phyloP scores from a whole-genome alignment of 768 basidiomycete genomes.

The Tylopilus subfusipes region DNA sequence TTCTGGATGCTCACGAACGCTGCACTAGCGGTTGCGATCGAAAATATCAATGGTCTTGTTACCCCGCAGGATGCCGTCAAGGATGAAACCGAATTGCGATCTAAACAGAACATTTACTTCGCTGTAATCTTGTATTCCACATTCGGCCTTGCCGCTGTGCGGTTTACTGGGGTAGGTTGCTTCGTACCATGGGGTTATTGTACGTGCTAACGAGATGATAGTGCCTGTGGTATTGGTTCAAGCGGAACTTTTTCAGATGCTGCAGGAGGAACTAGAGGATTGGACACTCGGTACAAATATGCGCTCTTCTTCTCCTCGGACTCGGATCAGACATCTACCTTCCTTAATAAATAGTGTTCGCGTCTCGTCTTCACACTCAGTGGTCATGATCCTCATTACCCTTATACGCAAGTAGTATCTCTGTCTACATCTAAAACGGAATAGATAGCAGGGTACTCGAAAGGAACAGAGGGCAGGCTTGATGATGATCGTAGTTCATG shows the following conservation, averaged over 20 bases:
- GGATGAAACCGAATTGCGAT: slow-evolving; percentile 41
- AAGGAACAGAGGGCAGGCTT: slow-evolving; percentile 14
- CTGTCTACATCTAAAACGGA: slow-evolving; percentile 21
- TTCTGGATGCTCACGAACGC: slow-evolving; percentile 80
- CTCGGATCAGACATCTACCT: slow-evolving; percentile 29
- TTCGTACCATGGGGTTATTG: not conserved
- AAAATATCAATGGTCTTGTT: slow-evolving; percentile 66
- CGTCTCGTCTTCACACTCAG: slow-evolving; percentile 14
- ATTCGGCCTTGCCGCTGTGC: slow-evolving; percentile 65
- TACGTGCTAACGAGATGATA: slow-evolving; percentile 27
- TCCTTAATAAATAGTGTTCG: slow-evolving; percentile 25
- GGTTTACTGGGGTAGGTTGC: slow-evolving; percentile 69
- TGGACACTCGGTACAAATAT: slow-evolving; percentile 9
- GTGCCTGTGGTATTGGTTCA: slow-evolving; percentile 83
- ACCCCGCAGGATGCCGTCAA: slow-evolving; percentile 34
- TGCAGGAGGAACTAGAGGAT: slow-evolving; percentile 64
- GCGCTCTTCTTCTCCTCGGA: slow-evolving; percentile 23
- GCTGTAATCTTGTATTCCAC: slow-evolving; percentile 77
- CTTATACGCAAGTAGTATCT: slow-evolving; percentile 16
- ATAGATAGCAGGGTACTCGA: slow-evolving; percentile 27
- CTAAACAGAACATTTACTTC: slow-evolving; percentile 66
- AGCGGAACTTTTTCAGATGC: slow-evolving; percentile 76
- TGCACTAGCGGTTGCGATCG: slow-evolving; percentile 65
- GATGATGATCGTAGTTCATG: slow-evolving; percentile 3
- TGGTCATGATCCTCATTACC: slow-evolving; percentile 12